Conservation (phyloP, 148 eudicot species). For the Salicornia ramosissima region DNA sequence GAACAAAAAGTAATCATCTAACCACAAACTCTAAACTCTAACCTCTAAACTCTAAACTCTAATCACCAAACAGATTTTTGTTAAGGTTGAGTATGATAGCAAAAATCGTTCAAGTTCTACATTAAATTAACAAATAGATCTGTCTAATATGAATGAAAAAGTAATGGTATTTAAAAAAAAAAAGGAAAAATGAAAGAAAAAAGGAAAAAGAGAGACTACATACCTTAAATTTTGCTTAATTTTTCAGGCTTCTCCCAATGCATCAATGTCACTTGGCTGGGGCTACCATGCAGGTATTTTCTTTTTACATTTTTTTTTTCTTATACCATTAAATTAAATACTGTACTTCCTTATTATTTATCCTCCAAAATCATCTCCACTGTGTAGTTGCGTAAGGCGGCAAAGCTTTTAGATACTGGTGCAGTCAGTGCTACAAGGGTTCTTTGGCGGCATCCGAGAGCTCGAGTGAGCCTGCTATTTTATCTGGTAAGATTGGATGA, state of each 20-base stretch:
- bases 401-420: constrained; percentile 84
- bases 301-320: neutral
- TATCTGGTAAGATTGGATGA: constrained; percentile 53
- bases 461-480: constrained; percentile 74
- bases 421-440: constrained; percentile 95
- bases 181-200: too few relatives aligned
- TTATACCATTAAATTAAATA: neutral
- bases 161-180: too few relatives aligned
- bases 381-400: constrained; percentile 87
- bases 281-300: constrained; percentile 79
- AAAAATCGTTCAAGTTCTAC: too few relatives aligned
- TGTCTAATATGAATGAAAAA: too few relatives aligned
- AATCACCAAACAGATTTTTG: too few relatives aligned
- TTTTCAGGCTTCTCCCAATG: constrained; percentile 91
- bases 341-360: neutral
- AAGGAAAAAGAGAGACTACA: too few relatives aligned
- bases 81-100: too few relatives aligned
- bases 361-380: constrained; percentile 4
- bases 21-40: too few relatives aligned
- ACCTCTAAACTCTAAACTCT: too few relatives aligned
- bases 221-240: too few relatives aligned
- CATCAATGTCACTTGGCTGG: constrained; percentile 90
- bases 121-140: too few relatives aligned
- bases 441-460: constrained; percentile 95
- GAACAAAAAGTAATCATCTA: too few relatives aligned